Evolutionary conservation across 352 stramenopile genomes (phyloP).

Genomic region (Globisporangium okanoganense): DNA sequence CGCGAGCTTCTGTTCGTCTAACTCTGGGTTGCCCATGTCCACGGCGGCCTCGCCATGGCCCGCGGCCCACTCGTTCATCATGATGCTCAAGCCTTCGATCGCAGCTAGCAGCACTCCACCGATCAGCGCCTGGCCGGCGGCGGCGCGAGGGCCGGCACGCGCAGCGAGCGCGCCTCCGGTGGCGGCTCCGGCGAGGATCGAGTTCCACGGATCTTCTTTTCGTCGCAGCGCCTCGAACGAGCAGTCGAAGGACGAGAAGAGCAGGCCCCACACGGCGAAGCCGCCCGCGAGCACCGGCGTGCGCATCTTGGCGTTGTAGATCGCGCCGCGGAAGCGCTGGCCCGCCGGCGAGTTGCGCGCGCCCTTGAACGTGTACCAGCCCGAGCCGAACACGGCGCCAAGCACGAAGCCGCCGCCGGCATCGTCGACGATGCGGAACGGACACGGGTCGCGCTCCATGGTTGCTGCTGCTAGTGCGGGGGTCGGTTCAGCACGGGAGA

Average conservation of each 20-base stretch:
- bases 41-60: slow-evolving; percentile 48
- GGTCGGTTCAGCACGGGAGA: not conserved
- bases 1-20: slow-evolving; percentile 84
- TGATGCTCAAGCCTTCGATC: slow-evolving; percentile 98
- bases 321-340: slow-evolving; percentile 85
- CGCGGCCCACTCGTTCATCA: slow-evolving; percentile 88
- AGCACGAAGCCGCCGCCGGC: slow-evolving; percentile 97
- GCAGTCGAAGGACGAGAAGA: slow-evolving; percentile 99
- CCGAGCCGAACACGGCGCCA: slow-evolving; percentile 92
- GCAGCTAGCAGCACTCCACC: slow-evolving; percentile 94
- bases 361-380: slow-evolving; percentile 97
- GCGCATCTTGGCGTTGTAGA: slow-evolving; percentile 94
- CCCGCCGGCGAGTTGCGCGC: slow-evolving; percentile 91
- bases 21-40: slow-evolving; percentile 49
- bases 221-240: slow-evolving; percentile 95
- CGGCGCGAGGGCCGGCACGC: slow-evolving; percentile 91
- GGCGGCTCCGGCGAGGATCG: slow-evolving; percentile 95
- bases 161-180: slow-evolving; percentile 96
- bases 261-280: slow-evolving; percentile 95
- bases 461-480: slow-evolving; percentile 1
- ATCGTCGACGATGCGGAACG: slow-evolving; percentile 98
- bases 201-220: slow-evolving; percentile 99
- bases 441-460: slow-evolving; percentile 95
- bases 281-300: slow-evolving; percentile 91
- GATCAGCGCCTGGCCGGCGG: slow-evolving; percentile 92